A percentile compares a stretch with the other conserved stretches of the same genome.
Conservation (phyloP, 306 rosid species). For the Acmispon strigosus region DNA sequence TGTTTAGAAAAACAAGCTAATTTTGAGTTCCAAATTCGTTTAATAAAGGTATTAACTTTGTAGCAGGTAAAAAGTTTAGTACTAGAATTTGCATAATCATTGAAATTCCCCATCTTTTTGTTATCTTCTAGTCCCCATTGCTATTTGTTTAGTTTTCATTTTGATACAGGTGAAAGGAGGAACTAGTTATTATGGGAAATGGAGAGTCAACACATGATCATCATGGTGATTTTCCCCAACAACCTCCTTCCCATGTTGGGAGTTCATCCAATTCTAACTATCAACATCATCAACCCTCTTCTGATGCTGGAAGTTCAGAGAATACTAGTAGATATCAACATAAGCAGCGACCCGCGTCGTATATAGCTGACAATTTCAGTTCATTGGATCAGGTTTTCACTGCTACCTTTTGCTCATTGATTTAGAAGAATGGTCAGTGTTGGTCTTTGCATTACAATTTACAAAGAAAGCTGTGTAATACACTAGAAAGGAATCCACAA, state of each 20-base stretch:
- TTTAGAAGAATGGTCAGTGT: neutral
- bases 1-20: too few relatives aligned
- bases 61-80: too few relatives aligned
- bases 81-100: too few relatives aligned
- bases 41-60: too few relatives aligned
- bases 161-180: constrained; percentile 26
- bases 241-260: constrained; percentile 18
- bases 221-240: constrained; percentile 16
- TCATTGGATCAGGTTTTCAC: constrained; percentile 73
- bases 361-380: constrained; percentile 59
- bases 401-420: neutral
- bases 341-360: constrained; percentile 22
- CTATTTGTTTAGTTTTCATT: neutral
- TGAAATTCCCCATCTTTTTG: too few relatives aligned
- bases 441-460: neutral
- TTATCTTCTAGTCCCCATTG: too few relatives aligned
- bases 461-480: constrained; percentile 5
- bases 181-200: constrained; percentile 49
- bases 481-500: neutral
- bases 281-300: neutral
- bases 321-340: constrained; percentile 14
- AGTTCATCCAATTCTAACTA: constrained; percentile 27
- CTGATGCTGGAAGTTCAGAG: constrained; percentile 8
- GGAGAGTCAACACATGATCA: constrained; percentile 34
- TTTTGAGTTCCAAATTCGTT: too few relatives aligned